A percentile compares a stretch with the other conserved stretches of the same genome.
Conservation (phyloP, 805 yeast genomes). For the Candida palmyrensis region DNA sequence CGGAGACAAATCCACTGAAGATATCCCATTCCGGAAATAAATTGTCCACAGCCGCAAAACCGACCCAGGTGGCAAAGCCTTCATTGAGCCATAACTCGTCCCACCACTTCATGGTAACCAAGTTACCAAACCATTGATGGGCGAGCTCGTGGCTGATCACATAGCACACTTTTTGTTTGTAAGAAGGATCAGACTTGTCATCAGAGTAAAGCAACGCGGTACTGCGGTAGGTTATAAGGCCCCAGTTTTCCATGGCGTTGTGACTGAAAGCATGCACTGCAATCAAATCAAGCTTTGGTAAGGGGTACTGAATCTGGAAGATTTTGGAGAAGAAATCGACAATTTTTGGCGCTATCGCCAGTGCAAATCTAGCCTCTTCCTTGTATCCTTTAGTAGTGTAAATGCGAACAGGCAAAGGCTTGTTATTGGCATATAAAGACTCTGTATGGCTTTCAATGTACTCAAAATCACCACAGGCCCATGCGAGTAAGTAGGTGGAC, state of each 20-base stretch:
- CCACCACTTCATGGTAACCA: constrained; percentile 94
- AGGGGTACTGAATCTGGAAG: constrained; percentile 57
- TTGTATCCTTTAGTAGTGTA: constrained; percentile 49
- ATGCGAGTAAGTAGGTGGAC: constrained; percentile 54
- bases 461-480: constrained; percentile 56
- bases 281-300: constrained; percentile 75
- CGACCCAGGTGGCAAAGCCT: constrained; percentile 87
- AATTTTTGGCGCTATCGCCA: constrained; percentile 42
- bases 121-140: constrained; percentile 89
- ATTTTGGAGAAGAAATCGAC: constrained; percentile 45
- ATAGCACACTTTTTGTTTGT: constrained; percentile 70
- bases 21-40: constrained; percentile 81
- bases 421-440: constrained; percentile 29
- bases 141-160: constrained; percentile 85
- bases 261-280: constrained; percentile 78
- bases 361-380: constrained; percentile 44
- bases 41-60: constrained; percentile 62
- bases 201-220: constrained; percentile 45
- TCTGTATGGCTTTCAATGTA: constrained; percentile 44
- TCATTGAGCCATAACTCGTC: constrained; percentile 87
- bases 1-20: constrained; percentile 51
- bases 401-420: constrained; percentile 44
- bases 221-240: constrained; percentile 64
- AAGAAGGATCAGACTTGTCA: constrained; percentile 41
- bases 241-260: constrained; percentile 93